Base-by-base conservation (phyloP, 495 filamentous ascomycete species). In the Bryoglossum gracile region DNA sequence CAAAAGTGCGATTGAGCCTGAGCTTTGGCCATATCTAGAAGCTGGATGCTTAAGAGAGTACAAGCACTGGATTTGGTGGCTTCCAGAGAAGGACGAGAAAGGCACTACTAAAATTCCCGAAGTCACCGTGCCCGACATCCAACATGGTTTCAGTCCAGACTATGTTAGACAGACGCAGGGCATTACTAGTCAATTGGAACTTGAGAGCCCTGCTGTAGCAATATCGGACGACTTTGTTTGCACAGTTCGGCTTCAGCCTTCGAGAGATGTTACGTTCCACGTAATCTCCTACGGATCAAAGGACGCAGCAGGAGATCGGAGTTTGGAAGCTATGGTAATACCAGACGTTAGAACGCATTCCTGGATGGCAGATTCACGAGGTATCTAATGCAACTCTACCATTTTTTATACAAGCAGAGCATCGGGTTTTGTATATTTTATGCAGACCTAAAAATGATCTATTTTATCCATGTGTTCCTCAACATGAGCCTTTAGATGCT, bases 261-360 rank as follows among this genome's bases (percentile, higher is more conserved):
- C 35, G 16, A 38, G 35, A 38, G 35, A 38, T 38, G 35, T 14
- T 38, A 38, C 35, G 16, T 38, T 38, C 35, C 35, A 38, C 35
- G 16, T 38, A 38, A 14, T 16, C 35, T 38, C 35, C 8, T 38
- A 38, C 17, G 35, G 35, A 14, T 38, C 35, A 38, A 38, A 38
- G 35, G 35, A 38, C 16, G 35, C 35, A 38, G 35, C 35, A 30
- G 26, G 26, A 30, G 26, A 30, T 30, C 26, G 26, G 26, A 30
- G 26, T 30, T 13, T 30, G 26, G 26, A 30, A 30, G 26, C 26
- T 30, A 30, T 30, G 26, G 26, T 30, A 30, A 30, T 30, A 30
- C 26, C 26, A 30, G 13, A 13, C 5, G 26, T 30, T 13, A 30
- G 26, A 30, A 30, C 26, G 13, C 26, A 30, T 30, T 13, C 26